Percentiles rank a stretch among this genome's conserved stretches.
Conservation (phyloP, 768 basidiomycete species). For the Mrakia gelida region DNA sequence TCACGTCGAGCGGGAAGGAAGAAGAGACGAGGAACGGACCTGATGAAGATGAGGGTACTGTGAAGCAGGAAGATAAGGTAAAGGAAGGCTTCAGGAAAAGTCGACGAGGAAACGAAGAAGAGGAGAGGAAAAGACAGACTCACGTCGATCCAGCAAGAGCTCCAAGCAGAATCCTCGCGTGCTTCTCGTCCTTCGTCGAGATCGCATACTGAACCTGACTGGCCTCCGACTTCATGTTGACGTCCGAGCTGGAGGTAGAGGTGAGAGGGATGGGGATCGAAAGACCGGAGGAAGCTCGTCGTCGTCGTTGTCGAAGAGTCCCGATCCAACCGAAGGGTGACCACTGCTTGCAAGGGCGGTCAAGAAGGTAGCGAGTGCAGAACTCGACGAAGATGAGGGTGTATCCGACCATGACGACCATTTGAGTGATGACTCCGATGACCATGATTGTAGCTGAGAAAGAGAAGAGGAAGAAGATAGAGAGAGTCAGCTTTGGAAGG, state of each 20-base stretch:
- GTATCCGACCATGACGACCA: conserved; percentile 49
- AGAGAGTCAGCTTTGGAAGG: background rate
- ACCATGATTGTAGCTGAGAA: conserved; percentile 6
- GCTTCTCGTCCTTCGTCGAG: background rate
- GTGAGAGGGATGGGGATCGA: background rate
- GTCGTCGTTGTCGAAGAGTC: background rate
- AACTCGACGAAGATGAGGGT: conserved; percentile 50
- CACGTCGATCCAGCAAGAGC: conserved; percentile 4
- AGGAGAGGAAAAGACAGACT: too few species aligned
- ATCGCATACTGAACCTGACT: too few species aligned
- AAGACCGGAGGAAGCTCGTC: background rate
- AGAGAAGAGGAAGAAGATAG: background rate
- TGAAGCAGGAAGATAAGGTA: too few species aligned
- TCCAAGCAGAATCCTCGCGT: background rate
- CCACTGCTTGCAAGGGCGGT: conserved; percentile 33
- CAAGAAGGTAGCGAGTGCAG: conserved; percentile 46
- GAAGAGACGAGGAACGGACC: background rate
- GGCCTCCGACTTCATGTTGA: too few species aligned
- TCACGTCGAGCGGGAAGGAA: background rate
- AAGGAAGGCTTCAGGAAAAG: too few species aligned
- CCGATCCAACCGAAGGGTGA: background rate
- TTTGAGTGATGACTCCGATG: conserved; percentile 34
- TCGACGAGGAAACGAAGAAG: too few species aligned
- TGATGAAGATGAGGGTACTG: background rate
- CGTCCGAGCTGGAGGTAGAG: background rate